Evolutionary conservation across 2,329 filamentous ascomycete genomes (phyloP).

Genomic region (Cercospora zeae-maydis): DNA sequence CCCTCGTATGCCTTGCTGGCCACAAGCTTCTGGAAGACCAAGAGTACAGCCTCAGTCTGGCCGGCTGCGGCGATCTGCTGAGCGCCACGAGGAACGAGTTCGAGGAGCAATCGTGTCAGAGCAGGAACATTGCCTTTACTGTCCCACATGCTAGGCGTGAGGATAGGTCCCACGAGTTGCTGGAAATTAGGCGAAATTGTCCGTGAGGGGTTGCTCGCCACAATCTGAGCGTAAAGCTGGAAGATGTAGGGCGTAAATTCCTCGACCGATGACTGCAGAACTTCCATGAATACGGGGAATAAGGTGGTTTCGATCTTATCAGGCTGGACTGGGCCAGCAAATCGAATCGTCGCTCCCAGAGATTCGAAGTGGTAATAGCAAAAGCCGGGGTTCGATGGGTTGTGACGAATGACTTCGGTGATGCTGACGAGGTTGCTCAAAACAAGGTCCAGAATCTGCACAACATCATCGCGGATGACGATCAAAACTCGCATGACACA

Average conservation of each 20-base stretch:
- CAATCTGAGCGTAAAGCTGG: constrained; percentile 85
- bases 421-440: constrained; percentile 82
- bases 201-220: constrained; percentile 80
- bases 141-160: constrained; percentile 84
- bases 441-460: constrained; percentile 71
- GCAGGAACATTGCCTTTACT: constrained; percentile 90
- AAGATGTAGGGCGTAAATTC: constrained; percentile 97
- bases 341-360: constrained; percentile 81
- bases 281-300: constrained; percentile 76
- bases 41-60: constrained; percentile 82
- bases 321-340: constrained; percentile 64
- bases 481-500: constrained; percentile 97
- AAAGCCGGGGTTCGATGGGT: constrained; percentile 95
- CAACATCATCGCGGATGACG: constrained; percentile 79
- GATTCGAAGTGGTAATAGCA: constrained; percentile 99
- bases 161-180: constrained; percentile 70
- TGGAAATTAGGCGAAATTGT: constrained; percentile 78
- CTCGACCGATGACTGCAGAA: constrained; percentile 77
- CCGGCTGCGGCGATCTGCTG: constrained; percentile 70
- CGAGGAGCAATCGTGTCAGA: constrained; percentile 75
- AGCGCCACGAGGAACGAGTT: constrained; percentile 75
- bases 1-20: constrained; percentile 77
- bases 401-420: constrained; percentile 85
- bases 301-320: constrained; percentile 74
- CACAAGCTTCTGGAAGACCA: constrained; percentile 90